Evolutionary conservation across 2,329 filamentous ascomycete genomes (phyloP).

Genomic region (Fusarium xylarioides): DNA sequence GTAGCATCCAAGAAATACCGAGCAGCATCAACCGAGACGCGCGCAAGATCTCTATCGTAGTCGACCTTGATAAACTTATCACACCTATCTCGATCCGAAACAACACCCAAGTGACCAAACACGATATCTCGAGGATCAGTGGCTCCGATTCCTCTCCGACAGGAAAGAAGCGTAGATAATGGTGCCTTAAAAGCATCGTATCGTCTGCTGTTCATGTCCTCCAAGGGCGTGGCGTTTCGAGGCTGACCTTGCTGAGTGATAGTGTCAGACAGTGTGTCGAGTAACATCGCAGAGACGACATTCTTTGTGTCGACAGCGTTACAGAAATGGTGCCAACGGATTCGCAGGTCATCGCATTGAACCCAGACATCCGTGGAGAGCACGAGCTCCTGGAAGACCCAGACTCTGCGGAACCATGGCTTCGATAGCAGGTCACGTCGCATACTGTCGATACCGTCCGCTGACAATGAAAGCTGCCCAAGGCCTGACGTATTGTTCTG

Average conservation of each 20-base stretch:
- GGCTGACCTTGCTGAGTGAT: fast-evolving
- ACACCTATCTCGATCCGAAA: background rate
- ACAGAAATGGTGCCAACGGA: background rate
- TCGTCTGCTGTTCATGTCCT: background rate
- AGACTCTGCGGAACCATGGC: background rate
- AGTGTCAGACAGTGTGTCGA: background rate
- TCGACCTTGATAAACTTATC: background rate
- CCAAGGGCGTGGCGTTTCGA: background rate
- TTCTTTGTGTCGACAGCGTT: fast-evolving
- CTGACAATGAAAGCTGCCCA: background rate
- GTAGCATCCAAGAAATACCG: background rate
- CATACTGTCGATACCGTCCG: background rate
- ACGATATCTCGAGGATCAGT: background rate
- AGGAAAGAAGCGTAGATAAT: background rate
- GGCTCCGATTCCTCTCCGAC: background rate
- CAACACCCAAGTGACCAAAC: background rate
- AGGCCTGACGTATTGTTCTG: background rate
- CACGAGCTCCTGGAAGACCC: background rate
- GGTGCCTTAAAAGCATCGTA: background rate
- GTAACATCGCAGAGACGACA: background rate
- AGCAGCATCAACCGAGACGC: background rate
- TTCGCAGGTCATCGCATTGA: background rate
- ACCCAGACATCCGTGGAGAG: background rate
- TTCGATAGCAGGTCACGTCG: fast-evolving
- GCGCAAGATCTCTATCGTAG: background rate